Evolutionary conservation across 2,329 filamentous ascomycete species (phyloP).

Genomic region (Botrytis squamosa): DNA sequence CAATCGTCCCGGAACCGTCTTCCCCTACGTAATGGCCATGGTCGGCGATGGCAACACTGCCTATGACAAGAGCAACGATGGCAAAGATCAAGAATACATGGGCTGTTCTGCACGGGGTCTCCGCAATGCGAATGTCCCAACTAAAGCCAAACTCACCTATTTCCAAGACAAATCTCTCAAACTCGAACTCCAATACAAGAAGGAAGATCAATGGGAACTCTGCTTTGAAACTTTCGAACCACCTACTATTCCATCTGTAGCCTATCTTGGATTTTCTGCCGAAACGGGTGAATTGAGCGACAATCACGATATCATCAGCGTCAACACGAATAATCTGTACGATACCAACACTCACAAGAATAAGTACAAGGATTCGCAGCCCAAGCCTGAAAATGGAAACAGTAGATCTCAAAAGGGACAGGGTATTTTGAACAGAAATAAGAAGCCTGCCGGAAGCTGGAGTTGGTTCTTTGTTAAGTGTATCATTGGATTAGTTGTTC

Average conservation of each 20-base stretch:
- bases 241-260: constrained; percentile 74
- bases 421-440: constrained; percentile 27
- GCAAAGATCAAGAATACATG: constrained; percentile 87
- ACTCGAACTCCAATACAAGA: constrained; percentile 92
- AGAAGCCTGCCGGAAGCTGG: constrained; percentile 53
- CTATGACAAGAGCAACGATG: constrained; percentile 93
- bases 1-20: constrained; percentile 90
- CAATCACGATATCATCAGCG: constrained; percentile 93
- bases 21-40: constrained; percentile 99
- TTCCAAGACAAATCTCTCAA: constrained; percentile 93
- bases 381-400: not conserved
- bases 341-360: constrained; percentile 48
- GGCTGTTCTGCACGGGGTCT: constrained; percentile 94
- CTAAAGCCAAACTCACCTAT: constrained; percentile 87
- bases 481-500: constrained; percentile 67
- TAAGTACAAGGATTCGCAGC: constrained; percentile 11
- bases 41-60: constrained; percentile 82
- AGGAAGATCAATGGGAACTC: constrained; percentile 79
- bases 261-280: constrained; percentile 74
- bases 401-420: constrained; percentile 23
- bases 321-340: constrained; percentile 88
- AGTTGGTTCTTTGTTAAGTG: constrained; percentile 78
- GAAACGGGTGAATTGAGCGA: constrained; percentile 96
- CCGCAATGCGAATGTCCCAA: constrained; percentile 74
- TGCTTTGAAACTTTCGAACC: constrained; percentile 77